phyloP scores from a whole-genome alignment of 495 filamentous ascomycete genomes.

The Penicillium arizonense region DNA sequence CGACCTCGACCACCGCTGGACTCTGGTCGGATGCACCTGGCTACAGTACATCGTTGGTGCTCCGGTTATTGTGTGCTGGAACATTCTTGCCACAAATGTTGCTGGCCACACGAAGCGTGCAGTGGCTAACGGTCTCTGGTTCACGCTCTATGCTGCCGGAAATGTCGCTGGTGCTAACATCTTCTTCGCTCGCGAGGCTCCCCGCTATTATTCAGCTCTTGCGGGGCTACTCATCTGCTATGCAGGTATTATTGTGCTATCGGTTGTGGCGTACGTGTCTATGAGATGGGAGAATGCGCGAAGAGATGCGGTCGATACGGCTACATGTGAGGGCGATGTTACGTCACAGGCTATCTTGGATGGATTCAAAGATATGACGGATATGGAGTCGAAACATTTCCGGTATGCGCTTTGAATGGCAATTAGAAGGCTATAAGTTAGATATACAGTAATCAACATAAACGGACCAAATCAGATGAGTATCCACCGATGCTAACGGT shows the following conservation, averaged over 20 bases:
- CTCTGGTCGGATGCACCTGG: slow-evolving; percentile 54
- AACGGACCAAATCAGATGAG: too few relatives aligned
- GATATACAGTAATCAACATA: too few relatives aligned
- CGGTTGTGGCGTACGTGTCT: slow-evolving; percentile 16
- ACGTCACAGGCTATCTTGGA: slow-evolving; percentile 29
- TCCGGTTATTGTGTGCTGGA: slow-evolving; percentile 52
- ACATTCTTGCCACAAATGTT: slow-evolving; percentile 58
- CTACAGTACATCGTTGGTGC: slow-evolving; percentile 44
- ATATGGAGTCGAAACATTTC: slow-evolving; percentile 46
- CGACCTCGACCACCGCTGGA: slow-evolving; percentile 43
- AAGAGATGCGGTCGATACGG: slow-evolving; percentile 20
- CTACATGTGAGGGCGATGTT: slow-evolving; percentile 11
- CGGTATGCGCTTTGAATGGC: slow-evolving; percentile 34
- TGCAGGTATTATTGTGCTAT: slow-evolving; percentile 32
- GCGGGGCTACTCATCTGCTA: slow-evolving; percentile 34
- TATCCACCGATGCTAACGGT: too few relatives aligned
- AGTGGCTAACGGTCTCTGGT: slow-evolving; percentile 41
- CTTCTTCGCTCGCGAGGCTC: slow-evolving; percentile 36
- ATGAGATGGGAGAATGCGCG: slow-evolving; percentile 31
- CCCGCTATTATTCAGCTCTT: slow-evolving; percentile 35
- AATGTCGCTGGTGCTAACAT: slow-evolving; percentile 48
- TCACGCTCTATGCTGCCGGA: slow-evolving; percentile 34
- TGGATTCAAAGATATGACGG: slow-evolving; percentile 47
- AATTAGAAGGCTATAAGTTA: neutral
- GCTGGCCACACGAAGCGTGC: slow-evolving; percentile 67